Conservation (phyloP, 768 basidiomycete species). For the Coprinopsis strossmayeri region DNA sequence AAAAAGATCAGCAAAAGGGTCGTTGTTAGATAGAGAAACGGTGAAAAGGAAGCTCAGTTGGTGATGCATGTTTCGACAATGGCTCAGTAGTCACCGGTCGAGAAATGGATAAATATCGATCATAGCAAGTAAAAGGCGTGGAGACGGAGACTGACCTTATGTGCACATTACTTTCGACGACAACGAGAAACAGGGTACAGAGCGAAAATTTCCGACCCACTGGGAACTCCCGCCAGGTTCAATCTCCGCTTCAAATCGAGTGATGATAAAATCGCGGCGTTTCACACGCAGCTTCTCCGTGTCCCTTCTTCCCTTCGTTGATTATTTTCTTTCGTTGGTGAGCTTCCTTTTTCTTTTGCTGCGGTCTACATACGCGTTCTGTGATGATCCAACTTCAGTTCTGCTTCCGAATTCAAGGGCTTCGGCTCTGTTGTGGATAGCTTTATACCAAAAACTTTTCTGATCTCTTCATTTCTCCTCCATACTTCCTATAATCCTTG, state of each 20-base stretch:
- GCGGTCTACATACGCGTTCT: neutral
- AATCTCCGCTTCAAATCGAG: neutral
- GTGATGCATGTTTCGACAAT: conserved; percentile 13
- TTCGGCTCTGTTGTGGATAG: conserved; percentile 10
- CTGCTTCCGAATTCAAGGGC: conserved; percentile 11
- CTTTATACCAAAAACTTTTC: conserved; percentile 10
- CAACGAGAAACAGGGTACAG: neutral
- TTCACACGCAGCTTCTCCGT: neutral
- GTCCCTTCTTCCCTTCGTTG: neutral
- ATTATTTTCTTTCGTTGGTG: neutral
- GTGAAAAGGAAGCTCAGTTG: conserved; percentile 9
- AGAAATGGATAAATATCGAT: conserved; percentile 10
- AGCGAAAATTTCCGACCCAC: neutral
- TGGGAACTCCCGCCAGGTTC: neutral
- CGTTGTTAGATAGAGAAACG: neutral
- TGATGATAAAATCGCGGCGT: neutral
- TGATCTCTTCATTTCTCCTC: conserved; percentile 1
- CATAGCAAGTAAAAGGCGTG: neutral
- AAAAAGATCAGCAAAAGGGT: neutral
- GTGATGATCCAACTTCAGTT: conserved; percentile 10
- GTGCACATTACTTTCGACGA: neutral
- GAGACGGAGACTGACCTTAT: conserved; percentile 2
- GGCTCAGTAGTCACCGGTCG: conserved; percentile 10
- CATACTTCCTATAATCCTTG: neutral
- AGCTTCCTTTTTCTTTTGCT: neutral